Conservation (phyloP, 139 green algal genomes). For the Asterochloris sp. region DNA sequence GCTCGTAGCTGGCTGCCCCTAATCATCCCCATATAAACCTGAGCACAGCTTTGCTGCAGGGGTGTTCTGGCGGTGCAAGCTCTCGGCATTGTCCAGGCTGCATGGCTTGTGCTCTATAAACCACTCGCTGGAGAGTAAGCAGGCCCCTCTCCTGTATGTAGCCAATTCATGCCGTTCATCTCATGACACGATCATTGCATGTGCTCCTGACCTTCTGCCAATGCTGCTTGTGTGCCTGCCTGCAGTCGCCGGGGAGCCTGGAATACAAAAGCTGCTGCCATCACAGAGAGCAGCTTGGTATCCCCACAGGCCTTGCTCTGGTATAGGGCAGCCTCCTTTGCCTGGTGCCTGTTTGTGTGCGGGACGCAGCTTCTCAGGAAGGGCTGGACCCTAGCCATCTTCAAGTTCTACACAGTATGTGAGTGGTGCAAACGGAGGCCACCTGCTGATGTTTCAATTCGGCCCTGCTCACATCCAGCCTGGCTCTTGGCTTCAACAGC, state of each 20-base stretch:
- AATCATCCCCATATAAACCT: too few relatives aligned
- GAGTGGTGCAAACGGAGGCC: not conserved
- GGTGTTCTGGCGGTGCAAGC: constrained; percentile 11
- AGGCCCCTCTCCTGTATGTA: not conserved
- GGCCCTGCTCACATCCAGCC: not conserved
- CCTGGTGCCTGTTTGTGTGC: not conserved
- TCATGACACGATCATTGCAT: not conserved
- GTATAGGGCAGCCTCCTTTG: not conserved
- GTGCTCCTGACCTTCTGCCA: not conserved
- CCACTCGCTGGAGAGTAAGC: constrained; percentile 3
- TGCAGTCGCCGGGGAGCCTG: constrained; percentile 1
- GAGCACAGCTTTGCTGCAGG: too few relatives aligned
- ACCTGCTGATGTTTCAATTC: not conserved
- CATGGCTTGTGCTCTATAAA: constrained; percentile 11
- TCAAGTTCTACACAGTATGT: constrained; percentile 20
- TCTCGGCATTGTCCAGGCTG: constrained; percentile 6
- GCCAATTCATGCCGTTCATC: not conserved
- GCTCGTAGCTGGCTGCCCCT: too few relatives aligned
- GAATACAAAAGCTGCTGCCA: constrained; percentile 5
- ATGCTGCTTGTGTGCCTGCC: not conserved
- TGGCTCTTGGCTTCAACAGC: not conserved
- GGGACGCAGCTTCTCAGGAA: not conserved
- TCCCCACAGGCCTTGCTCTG: constrained; percentile 2
- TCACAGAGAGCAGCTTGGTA: not conserved
- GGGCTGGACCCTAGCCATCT: not conserved